Base-by-base conservation (phyloP, 441 rosid species). In the Populus hybrid region DNA sequence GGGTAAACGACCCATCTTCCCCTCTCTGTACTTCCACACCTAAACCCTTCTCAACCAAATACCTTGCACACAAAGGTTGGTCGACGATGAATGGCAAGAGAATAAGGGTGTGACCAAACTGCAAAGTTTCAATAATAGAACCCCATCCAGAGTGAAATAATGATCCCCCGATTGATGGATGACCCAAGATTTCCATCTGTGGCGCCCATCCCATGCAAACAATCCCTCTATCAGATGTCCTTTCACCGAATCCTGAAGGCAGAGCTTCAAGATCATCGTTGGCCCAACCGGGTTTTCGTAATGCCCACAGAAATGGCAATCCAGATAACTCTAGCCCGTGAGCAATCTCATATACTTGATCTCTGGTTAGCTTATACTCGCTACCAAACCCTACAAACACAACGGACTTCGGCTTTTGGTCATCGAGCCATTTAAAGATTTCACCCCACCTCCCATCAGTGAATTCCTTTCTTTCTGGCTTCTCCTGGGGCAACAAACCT, bases 111-210 rank as follows among this genome's bases (percentile, higher is more conserved):
- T 82, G 83, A 1, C 84, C 85, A 68, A 79, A 76, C 57, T 69
- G 82, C n/a, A 85, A 30, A 2, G 23, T 82, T 63, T 81, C 85
- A 19, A 79, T 72, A 0, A 77, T 9, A 23, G 83, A 82, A 34
- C 85, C 72, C 85, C 87, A 79, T 0, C 87, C 85, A 8, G 76
- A 76, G n/a, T 81, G 84, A 79, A 83, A 69, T 78, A 85, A 64
- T 1, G 84, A 74, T 2, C 87, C 85, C 5, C 87, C 84, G 0
- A 77, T 80, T 0, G 87, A 69, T 0, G 77, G 70, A 68, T 86
- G 89, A 9, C 76, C 84, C 35, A 81, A 63, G 12, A 85, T 86
- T 40, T 86, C 88, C 35, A 81, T 38, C 72, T 86, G 88, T 1
- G 87, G 87, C 0, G 82, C 82, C 86, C 91, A 85, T 70, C 78